phyloP scores from a whole-genome alignment of 179 eudicot genomes.

The Heliamphora pulchella region DNA sequence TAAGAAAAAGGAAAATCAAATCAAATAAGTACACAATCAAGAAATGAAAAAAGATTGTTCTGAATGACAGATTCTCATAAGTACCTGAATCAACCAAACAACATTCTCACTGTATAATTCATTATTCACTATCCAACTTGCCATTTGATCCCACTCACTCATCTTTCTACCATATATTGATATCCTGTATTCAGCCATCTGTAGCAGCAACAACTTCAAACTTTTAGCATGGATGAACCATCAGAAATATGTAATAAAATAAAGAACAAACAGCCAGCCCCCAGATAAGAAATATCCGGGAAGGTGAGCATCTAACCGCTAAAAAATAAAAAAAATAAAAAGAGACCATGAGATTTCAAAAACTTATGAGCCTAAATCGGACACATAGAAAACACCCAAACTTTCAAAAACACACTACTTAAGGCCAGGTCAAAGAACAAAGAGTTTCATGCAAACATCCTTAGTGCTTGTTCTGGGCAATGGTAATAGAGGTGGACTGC shows the following conservation, averaged over 20 bases:
- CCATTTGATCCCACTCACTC: constrained; percentile 97
- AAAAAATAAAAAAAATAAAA: no score
- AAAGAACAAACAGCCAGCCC: constrained; percentile 3
- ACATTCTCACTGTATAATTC: constrained; percentile 94
- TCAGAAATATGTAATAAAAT: background rate
- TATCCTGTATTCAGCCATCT: constrained; percentile 99
- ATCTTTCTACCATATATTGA: constrained; percentile 96
- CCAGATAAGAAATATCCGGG: background rate
- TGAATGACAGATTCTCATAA: background rate
- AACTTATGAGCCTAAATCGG: background rate
- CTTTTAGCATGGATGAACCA: constrained; percentile 13
- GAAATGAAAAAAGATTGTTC: background rate
- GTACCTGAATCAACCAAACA: constrained; percentile 99
- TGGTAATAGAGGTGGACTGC: background rate
- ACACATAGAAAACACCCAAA: background rate
- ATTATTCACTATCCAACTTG: constrained; percentile 97
- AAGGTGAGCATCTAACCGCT: background rate
- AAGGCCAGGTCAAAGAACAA: background rate
- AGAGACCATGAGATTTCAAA: background rate
- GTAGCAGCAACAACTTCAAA: constrained; percentile 27
- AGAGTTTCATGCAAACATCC: background rate
- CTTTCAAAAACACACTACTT: background rate
- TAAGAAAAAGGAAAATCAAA: background rate
- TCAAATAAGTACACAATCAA: no score
- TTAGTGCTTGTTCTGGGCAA: background rate